phyloP scores from a whole-genome alignment of 768 basidiomycete species.

The Suillus bovinus region DNA sequence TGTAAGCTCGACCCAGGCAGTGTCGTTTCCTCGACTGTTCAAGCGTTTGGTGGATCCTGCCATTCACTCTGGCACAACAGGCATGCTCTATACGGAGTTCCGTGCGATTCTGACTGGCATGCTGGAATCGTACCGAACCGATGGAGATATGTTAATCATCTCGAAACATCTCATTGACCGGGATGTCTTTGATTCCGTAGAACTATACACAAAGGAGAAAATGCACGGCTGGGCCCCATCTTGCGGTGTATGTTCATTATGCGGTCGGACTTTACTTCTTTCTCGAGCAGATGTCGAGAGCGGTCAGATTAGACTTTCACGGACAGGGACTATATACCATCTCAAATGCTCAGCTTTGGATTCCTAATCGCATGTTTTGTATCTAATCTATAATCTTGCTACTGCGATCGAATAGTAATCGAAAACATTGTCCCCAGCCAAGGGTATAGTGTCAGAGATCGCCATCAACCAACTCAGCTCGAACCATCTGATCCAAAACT shows the following conservation, averaged over 20 bases:
- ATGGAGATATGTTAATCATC: slow-evolving; percentile 87
- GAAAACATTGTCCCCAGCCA: not conserved
- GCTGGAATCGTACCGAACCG: slow-evolving; percentile 90
- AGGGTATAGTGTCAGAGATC: not conserved
- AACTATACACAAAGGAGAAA: slow-evolving; percentile 57
- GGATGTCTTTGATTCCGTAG: slow-evolving; percentile 78
- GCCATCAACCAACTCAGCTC: slow-evolving; percentile 40
- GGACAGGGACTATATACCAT: slow-evolving; percentile 65
- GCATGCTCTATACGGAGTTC: slow-evolving; percentile 87
- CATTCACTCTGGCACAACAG: slow-evolving; percentile 47
- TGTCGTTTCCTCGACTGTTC: slow-evolving; percentile 93
- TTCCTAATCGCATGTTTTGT: slow-evolving; percentile 7
- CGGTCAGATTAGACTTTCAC: slow-evolving; percentile 46
- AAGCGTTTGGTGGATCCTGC: slow-evolving; percentile 84
- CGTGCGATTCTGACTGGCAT: slow-evolving; percentile 90
- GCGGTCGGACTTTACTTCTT: slow-evolving; percentile 47
- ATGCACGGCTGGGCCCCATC: slow-evolving; percentile 60
- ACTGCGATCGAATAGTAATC: not conserved
- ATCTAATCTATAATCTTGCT: not conserved
- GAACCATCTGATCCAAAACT: slow-evolving; percentile 61
- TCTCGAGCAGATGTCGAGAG: slow-evolving; percentile 20
- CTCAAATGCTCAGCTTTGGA: slow-evolving; percentile 37
- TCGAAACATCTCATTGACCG: slow-evolving; percentile 79
- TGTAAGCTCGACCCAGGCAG: slow-evolving; percentile 71
- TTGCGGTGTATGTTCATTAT: slow-evolving; percentile 51